These are phyloP conservation scores for Rutstroemia sydowiana DNA, from an alignment of 2,329 filamentous ascomycete species.

Conservation along the genomic window DNA sequence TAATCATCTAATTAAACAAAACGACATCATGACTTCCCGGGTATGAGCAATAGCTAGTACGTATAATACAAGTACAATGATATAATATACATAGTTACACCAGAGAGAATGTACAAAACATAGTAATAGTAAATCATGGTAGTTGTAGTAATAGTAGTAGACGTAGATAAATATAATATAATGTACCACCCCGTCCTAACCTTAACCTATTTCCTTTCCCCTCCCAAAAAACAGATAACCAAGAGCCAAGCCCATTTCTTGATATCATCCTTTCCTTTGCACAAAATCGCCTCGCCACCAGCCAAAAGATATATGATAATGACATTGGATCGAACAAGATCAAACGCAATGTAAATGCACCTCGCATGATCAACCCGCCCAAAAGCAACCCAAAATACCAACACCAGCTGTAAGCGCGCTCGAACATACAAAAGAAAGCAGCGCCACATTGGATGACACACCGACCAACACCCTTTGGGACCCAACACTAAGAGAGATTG, in stretches of 20 bases:
- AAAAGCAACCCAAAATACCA: conserved; percentile 18
- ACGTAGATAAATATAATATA: too few relatives aligned
- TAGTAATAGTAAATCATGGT: too few relatives aligned
- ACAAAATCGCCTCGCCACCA: conserved; percentile 10
- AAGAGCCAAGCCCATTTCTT: conserved; percentile 7
- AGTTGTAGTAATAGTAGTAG: too few relatives aligned
- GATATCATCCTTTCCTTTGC: conserved; percentile 11
- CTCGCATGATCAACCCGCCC: conserved; percentile 24
- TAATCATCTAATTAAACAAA: too few relatives aligned
- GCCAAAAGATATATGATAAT: conserved; percentile 10
- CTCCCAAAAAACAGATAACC: conserved; percentile 2
- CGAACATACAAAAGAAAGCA: conserved; percentile 25
- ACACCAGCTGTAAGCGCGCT: conserved; percentile 13
- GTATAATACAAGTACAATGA: too few relatives aligned
- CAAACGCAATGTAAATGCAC: conserved; percentile 22
- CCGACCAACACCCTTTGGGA: conserved; percentile 23
- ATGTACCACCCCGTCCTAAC: too few relatives aligned
- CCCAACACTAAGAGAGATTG: conserved; percentile 19
- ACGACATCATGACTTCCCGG: too few relatives aligned
- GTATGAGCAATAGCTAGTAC: too few relatives aligned
- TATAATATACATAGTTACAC: too few relatives aligned
- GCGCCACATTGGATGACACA: conserved; percentile 19
- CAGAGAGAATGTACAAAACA: too few relatives aligned
- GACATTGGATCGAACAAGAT: conserved; percentile 11
- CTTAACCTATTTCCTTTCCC: too few relatives aligned